A percentile compares a stretch with the other conserved stretches of the same genome.
Evolutionary conservation across 2,329 filamentous ascomycete genomes (phyloP).

Genomic region (Exophiala xenobiotica): DNA sequence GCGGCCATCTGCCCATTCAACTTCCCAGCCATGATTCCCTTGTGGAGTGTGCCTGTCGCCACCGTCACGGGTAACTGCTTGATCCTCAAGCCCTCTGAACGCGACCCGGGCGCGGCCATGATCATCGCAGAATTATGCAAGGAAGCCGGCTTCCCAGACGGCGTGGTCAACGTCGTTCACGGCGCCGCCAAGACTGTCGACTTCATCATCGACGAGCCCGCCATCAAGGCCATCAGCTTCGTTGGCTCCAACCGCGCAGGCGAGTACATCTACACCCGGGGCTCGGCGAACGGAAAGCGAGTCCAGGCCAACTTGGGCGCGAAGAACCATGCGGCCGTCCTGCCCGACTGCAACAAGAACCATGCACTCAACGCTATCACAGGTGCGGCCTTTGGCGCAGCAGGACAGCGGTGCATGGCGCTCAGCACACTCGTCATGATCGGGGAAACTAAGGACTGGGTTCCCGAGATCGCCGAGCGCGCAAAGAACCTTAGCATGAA

Average conservation of each 20-base stretch:
- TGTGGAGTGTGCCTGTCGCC: slow-evolving; percentile 66
- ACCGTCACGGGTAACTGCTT: slow-evolving; percentile 65
- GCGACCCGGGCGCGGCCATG: slow-evolving; percentile 65
- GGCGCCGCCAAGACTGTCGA: slow-evolving; percentile 65
- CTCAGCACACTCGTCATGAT: slow-evolving; percentile 64
- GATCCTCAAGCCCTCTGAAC: slow-evolving; percentile 66
- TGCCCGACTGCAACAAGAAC: slow-evolving; percentile 70
- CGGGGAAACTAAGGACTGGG: slow-evolving; percentile 65
- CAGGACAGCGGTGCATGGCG: slow-evolving; percentile 69
- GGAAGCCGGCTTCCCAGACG: slow-evolving; percentile 64
- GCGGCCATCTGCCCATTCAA: slow-evolving; percentile 68
- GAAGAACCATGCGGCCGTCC: slow-evolving; percentile 67
- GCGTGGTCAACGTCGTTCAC: slow-evolving; percentile 67
- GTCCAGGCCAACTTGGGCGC: slow-evolving; percentile 69
- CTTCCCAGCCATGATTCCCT: slow-evolving; percentile 70
- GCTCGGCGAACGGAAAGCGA: slow-evolving; percentile 69
- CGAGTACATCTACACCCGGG: slow-evolving; percentile 67
- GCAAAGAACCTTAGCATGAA: slow-evolving; percentile 61
- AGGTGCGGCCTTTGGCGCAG: slow-evolving; percentile 67
- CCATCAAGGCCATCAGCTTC: slow-evolving; percentile 68
- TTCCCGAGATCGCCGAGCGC: slow-evolving; percentile 61
- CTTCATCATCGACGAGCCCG: slow-evolving; percentile 67
- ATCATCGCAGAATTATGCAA: slow-evolving; percentile 63
- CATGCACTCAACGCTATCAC: slow-evolving; percentile 65
- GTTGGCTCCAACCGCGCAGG: slow-evolving; percentile 68